These are phyloP conservation scores for Inonotus obliquus DNA, from an alignment of 1,284 basidiomycete genomes.

Conservation along the genomic window DNA sequence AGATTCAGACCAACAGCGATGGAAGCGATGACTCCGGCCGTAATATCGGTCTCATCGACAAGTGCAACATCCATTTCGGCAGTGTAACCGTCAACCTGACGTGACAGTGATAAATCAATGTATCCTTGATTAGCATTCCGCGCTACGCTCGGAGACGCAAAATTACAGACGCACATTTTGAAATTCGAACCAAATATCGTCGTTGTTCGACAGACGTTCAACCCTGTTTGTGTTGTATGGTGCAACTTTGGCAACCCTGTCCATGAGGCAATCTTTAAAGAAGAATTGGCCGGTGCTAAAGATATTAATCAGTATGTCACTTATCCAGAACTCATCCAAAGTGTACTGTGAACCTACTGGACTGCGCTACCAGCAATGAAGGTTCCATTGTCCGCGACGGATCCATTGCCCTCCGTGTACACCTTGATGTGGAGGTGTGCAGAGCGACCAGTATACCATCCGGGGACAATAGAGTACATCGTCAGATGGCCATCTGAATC, in stretches of 20 bases:
- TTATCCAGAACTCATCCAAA: background rate
- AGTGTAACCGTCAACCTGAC: slow-evolving; percentile 3
- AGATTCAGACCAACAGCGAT: slow-evolving; percentile 6
- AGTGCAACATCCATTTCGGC: slow-evolving; percentile 7
- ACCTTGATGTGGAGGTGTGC: slow-evolving; percentile 14
- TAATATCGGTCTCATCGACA: background rate
- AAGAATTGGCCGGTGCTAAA: slow-evolving; percentile 13
- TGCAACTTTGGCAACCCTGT: slow-evolving; percentile 5
- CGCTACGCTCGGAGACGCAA: too few species aligned
- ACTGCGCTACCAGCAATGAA: slow-evolving; percentile 12
- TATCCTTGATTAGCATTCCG: too few species aligned
- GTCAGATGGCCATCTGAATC: slow-evolving; percentile 8
- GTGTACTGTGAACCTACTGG: background rate
- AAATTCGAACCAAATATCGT: slow-evolving; percentile 3
- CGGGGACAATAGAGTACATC: slow-evolving; percentile 9
- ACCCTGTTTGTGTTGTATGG: slow-evolving; percentile 12
- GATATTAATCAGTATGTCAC: background rate
- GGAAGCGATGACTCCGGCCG: slow-evolving; percentile 4
- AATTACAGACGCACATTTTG: too few species aligned
- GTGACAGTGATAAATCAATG: too few species aligned
- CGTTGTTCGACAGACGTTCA: slow-evolving; percentile 2
- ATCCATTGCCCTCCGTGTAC: slow-evolving; percentile 11
- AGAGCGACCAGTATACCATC: slow-evolving; percentile 7
- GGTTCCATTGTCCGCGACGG: slow-evolving; percentile 11
- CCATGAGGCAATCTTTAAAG: slow-evolving; percentile 11